These are phyloP conservation scores for Melaleuca alternifolia DNA, from an alignment of 345 rosid genomes.

Conservation along the genomic window DNA sequence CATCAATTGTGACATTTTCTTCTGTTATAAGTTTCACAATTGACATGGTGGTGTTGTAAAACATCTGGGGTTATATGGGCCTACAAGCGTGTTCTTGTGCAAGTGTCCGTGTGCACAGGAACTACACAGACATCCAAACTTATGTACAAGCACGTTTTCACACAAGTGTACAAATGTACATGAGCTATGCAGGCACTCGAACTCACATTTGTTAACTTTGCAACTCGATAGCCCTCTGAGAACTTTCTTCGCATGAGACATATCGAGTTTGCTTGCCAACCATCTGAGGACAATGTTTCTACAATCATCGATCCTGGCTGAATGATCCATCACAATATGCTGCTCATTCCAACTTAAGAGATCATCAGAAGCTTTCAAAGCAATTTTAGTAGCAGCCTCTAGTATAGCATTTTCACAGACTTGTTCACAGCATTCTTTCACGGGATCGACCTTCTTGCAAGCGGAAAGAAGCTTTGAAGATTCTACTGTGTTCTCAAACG, in stretches of 20 bases:
- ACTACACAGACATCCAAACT: background rate
- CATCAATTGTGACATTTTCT: background rate
- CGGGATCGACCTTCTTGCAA: conserved; percentile 72
- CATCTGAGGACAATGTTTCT: conserved; percentile 67
- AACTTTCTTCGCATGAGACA: conserved; percentile 55
- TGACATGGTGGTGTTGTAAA: background rate
- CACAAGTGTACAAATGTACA: background rate
- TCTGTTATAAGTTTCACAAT: background rate
- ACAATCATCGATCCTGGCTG: conserved; percentile 60
- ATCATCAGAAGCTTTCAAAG: conserved; percentile 43
- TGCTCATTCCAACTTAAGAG: conserved; percentile 16
- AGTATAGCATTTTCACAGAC: conserved; percentile 73
- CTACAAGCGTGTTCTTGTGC: background rate
- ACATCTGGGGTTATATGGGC: background rate
- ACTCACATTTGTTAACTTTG: conserved; percentile 73
- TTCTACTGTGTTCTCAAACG: conserved; percentile 61
- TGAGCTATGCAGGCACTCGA: background rate
- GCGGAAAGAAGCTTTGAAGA: conserved; percentile 64
- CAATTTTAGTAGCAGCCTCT: conserved; percentile 65
- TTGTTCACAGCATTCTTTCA: conserved; percentile 84
- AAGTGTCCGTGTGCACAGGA: background rate
- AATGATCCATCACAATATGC: conserved; percentile 37
- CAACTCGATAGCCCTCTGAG: conserved; percentile 83
- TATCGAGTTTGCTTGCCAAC: conserved; percentile 70
- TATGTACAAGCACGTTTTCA: background rate